A percentile compares a stretch with the other conserved stretches of the same genome.
These are phyloP conservation scores for Verbascum thapsus DNA, from an alignment of 257 asterid genomes.

Conservation along the genomic window DNA sequence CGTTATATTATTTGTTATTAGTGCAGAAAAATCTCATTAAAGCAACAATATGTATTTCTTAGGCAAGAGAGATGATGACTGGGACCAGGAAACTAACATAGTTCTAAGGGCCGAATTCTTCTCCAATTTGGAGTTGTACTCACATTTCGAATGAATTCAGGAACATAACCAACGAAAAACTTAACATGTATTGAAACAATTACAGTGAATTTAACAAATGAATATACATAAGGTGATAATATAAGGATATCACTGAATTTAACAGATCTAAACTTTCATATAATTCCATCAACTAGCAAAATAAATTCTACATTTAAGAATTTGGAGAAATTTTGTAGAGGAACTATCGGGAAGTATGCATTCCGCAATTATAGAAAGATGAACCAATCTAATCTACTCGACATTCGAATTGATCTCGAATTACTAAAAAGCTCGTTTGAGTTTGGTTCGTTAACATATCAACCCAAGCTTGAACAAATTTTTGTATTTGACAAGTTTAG, in stretches of 20 bases:
- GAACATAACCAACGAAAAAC: slow-evolving; percentile 7
- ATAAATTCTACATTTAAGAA: not conserved
- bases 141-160: slow-evolving; percentile 11
- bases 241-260: not conserved
- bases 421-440: too few relatives aligned
- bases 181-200: not conserved
- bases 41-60: not conserved
- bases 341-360: not conserved
- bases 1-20: slow-evolving; percentile 6
- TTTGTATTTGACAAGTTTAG: too few relatives aligned
- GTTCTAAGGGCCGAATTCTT: not conserved
- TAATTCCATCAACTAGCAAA: slow-evolving; percentile 19
- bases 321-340: not conserved
- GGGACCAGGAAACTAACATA: slow-evolving; percentile 7
- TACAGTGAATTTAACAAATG: not conserved
- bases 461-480: too few relatives aligned
- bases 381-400: too few relatives aligned
- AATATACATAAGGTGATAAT: not conserved
- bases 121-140: not conserved
- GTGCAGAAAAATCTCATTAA: not conserved
- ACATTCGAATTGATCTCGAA: too few relatives aligned
- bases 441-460: too few relatives aligned
- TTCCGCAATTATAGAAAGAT: too few relatives aligned
- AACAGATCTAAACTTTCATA: not conserved
- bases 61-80: not conserved